Evolutionary conservation across 2,329 filamentous ascomycete genomes (phyloP).

Genomic region (Botryotinia globosa): DNA sequence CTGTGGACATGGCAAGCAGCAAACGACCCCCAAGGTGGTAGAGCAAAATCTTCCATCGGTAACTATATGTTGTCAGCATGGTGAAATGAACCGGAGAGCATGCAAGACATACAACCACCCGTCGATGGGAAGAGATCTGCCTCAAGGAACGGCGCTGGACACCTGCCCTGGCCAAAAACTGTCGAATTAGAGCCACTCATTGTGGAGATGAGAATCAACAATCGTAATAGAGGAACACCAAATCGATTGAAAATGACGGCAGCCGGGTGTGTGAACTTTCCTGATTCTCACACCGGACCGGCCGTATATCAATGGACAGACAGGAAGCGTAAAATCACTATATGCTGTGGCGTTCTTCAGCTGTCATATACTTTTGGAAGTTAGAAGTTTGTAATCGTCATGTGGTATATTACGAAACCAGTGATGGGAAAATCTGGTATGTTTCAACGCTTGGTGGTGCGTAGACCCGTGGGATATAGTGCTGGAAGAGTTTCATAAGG

Average conservation of each 20-base stretch:
- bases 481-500: conserved; percentile 25
- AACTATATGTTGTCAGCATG: conserved; percentile 40
- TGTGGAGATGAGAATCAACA: conserved; percentile 1
- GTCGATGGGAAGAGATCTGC: conserved; percentile 54
- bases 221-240: neutral
- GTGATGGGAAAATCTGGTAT: conserved; percentile 1
- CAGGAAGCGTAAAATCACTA: neutral
- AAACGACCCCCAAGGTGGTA: conserved; percentile 53
- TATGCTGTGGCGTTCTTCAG: conserved; percentile 3
- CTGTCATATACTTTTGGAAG: conserved; percentile 1
- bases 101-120: conserved; percentile 61
- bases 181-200: conserved; percentile 22
- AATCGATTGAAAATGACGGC: conserved; percentile 12
- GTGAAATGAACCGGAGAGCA: neutral
- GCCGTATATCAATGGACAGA: neutral
- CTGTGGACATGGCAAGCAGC: conserved; percentile 88
- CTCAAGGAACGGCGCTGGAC: conserved; percentile 69
- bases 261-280: conserved; percentile 5
- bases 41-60: conserved; percentile 57
- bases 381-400: conserved; percentile 2
- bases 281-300: neutral
- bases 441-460: conserved; percentile 26
- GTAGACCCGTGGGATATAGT: conserved; percentile 21
- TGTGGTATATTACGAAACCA: conserved; percentile 7
- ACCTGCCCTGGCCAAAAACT: conserved; percentile 40